These are phyloP conservation scores for Phlyctochytrium bullatum DNA, from an alignment of 192 early-diverging fungal species.

Conservation along the genomic window DNA sequence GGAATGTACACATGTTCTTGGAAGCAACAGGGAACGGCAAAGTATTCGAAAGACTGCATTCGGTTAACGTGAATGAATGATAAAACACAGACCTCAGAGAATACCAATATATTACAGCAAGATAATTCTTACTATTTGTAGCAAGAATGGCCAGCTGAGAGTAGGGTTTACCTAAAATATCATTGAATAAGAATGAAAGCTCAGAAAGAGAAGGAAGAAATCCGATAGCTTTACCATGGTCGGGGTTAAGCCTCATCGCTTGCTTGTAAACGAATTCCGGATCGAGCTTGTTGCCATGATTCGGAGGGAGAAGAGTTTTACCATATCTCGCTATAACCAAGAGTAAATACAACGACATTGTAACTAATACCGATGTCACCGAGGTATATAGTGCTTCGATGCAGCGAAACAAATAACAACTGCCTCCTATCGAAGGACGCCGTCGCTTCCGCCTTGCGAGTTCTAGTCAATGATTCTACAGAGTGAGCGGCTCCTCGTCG, in stretches of 20 bases:
- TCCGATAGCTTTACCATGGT: constrained; percentile 14
- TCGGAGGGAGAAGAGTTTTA: background rate
- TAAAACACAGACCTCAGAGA: constrained; percentile 34
- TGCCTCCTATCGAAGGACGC: no score
- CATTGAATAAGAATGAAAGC: no score
- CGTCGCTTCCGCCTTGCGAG: no score
- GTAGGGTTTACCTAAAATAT: constrained; percentile 36
- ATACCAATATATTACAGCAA: constrained; percentile 44
- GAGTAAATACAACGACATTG: no score
- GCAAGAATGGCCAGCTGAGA: constrained; percentile 42
- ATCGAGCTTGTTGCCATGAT: constrained; percentile 4
- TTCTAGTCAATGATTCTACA: no score
- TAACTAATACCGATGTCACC: constrained; percentile 46
- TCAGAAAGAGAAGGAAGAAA: background rate
- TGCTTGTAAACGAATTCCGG: constrained; percentile 13
- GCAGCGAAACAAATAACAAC: constrained; percentile 15
- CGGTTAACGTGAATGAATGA: no score
- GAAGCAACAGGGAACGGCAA: constrained; percentile 28
- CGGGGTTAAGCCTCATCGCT: constrained; percentile 20
- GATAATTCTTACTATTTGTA: constrained; percentile 20
- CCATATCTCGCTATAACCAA: constrained; percentile 12
- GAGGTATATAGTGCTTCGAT: constrained; percentile 27
- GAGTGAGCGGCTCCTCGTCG: no score
- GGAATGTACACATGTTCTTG: constrained; percentile 32
- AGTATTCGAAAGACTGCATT: constrained; percentile 28